Evolutionary conservation across 208 protist genomes (phyloP).

Genomic region (Leishmania braziliensis): DNA sequence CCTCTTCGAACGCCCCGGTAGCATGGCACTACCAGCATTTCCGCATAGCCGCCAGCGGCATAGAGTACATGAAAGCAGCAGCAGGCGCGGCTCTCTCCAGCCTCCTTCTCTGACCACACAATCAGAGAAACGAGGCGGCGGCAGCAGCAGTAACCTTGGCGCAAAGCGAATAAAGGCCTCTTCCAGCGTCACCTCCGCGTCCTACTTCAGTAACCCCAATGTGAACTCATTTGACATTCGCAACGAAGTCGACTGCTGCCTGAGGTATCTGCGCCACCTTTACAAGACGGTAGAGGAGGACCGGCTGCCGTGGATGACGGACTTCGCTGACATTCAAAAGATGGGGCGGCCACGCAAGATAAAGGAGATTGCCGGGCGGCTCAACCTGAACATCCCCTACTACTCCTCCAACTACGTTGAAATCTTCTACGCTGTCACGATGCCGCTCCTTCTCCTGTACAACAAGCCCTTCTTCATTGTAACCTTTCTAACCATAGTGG

Average conservation of each 20-base stretch:
- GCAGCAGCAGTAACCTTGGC: neutral
- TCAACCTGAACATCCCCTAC: conserved; percentile 88
- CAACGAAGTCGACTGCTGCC: conserved; percentile 30
- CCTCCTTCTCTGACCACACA: neutral
- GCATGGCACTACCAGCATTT: neutral
- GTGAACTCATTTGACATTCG: conserved; percentile 18
- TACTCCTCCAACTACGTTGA: conserved; percentile 81
- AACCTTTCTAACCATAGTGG: conserved; percentile 33
- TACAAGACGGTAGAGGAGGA: conserved; percentile 46
- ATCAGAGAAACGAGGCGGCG: neutral
- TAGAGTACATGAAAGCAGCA: neutral
- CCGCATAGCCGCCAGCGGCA: neutral
- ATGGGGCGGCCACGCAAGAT: conserved; percentile 50
- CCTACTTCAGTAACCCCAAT: conserved; percentile 47
- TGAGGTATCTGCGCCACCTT: conserved; percentile 18
- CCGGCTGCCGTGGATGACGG: conserved; percentile 71
- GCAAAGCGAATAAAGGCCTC: neutral
- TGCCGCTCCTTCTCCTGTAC: conserved; percentile 69
- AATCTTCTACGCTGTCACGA: conserved; percentile 58
- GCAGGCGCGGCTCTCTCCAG: neutral
- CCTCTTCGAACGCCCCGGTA: conserved; percentile 4
- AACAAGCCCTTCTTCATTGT: conserved; percentile 63
- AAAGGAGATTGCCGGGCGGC: conserved; percentile 46
- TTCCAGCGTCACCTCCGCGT: conserved; percentile 13
- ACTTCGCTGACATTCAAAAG: conserved; percentile 63